Evolutionary conservation across 225 moss, liverwort and hornwort genomes (phyloP).

Genomic region (Antitrichia curtipendula): DNA sequence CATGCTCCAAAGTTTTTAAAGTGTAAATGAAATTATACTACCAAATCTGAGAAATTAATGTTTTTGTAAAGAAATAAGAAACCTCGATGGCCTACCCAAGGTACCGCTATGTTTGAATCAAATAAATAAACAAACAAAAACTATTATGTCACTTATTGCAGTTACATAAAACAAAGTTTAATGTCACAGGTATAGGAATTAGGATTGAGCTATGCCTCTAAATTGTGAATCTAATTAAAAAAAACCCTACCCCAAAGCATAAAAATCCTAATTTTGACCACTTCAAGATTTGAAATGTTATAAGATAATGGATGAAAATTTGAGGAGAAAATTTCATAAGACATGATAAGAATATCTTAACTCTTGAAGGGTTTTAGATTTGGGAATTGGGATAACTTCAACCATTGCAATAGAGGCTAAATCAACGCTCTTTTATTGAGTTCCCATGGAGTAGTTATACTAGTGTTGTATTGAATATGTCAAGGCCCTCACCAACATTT

Average conservation of each 20-base stretch:
- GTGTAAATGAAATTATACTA: neutral
- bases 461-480: neutral
- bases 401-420: neutral
- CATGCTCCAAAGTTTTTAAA: neutral
- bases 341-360: neutral
- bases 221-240: neutral
- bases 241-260: neutral
- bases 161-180: neutral
- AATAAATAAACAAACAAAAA: neutral
- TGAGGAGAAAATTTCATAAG: neutral
- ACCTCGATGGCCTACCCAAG: neutral
- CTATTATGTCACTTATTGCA: neutral
- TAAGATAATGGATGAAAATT: neutral
- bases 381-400: neutral
- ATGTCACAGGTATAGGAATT: rapidly evolving
- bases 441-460: neutral
- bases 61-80: neutral
- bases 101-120: neutral
- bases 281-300: neutral
- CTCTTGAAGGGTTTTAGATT: neutral
- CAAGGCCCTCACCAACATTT: neutral
- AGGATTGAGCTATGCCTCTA: rapidly evolving
- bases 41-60: rapidly evolving
- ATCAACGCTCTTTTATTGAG: neutral
- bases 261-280: too few species aligned